Percentiles rank a stretch among this genome's conserved stretches.
phyloP scores from a whole-genome alignment of 2,329 filamentous ascomycete species.

The Colletotrichum tamarilloi region DNA sequence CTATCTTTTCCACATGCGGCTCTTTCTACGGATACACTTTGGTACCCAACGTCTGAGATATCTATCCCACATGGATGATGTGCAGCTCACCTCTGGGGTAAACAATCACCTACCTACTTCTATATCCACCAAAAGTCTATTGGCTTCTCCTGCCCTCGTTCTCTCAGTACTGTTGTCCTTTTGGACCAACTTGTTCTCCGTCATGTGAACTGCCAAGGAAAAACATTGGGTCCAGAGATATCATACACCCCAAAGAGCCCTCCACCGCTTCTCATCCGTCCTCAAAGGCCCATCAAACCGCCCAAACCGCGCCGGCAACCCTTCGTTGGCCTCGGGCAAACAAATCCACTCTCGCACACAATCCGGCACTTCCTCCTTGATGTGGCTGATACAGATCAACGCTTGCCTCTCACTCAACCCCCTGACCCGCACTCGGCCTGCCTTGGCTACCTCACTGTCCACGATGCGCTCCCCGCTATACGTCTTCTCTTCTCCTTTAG shows the following conservation, averaged over 20 bases:
- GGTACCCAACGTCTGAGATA: background rate
- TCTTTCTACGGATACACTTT: background rate
- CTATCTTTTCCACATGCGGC: background rate
- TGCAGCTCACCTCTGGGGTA: background rate
- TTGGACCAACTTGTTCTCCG: no score
- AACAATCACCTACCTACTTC: background rate
- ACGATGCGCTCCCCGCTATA: slow-evolving; percentile 52
- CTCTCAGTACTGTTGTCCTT: no score
- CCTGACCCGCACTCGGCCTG: slow-evolving; percentile 60
- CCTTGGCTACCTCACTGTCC: slow-evolving; percentile 57
- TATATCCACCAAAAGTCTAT: background rate
- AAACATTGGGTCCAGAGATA: background rate
- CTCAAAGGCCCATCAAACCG: slow-evolving; percentile 70
- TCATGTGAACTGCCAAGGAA: no score
- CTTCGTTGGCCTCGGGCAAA: slow-evolving; percentile 79
- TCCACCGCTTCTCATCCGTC: slow-evolving; percentile 68
- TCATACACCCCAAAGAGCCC: slow-evolving; percentile 69
- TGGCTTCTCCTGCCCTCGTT: background rate
- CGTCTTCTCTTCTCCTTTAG: slow-evolving; percentile 66
- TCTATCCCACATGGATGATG: background rate
- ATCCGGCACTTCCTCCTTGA: slow-evolving; percentile 89
- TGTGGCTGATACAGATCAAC: slow-evolving; percentile 91
- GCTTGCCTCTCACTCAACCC: slow-evolving; percentile 80
- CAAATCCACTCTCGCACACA: slow-evolving; percentile 88
- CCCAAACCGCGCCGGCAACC: slow-evolving; percentile 71